A percentile compares a stretch with the other conserved stretches of the same genome.
Conservation (phyloP, 768 basidiomycete species). For the Leccinum pellstonianum region DNA sequence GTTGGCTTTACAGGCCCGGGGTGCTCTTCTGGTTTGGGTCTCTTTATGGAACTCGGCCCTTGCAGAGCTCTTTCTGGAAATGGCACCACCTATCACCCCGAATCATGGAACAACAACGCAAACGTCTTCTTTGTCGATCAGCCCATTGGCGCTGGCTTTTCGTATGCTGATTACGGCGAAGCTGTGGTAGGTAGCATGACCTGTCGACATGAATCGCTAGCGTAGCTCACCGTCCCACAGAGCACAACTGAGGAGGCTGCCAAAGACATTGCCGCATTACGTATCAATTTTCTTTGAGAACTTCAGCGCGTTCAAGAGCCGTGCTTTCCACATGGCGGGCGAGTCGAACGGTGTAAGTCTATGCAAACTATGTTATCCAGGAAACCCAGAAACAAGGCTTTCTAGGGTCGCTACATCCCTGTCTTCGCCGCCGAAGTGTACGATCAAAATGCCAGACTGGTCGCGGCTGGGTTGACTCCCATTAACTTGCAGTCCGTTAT, state of each 20-base stretch:
- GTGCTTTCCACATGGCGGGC: constrained; percentile 60
- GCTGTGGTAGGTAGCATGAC: constrained; percentile 32
- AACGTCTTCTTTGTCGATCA: constrained; percentile 49
- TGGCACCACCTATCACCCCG: constrained; percentile 51
- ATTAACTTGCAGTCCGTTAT: constrained; percentile 50
- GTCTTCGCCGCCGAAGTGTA: constrained; percentile 48
- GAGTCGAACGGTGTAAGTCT: constrained; percentile 51
- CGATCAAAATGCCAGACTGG: constrained; percentile 45
- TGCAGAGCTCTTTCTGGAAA: constrained; percentile 58
- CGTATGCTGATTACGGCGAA: constrained; percentile 44
- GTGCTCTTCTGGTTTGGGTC: constrained; percentile 57
- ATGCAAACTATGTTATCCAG: neutral
- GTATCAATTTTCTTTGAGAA: constrained; percentile 72
- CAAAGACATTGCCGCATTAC: constrained; percentile 65
- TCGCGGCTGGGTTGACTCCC: constrained; percentile 46
- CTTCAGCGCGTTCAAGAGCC: constrained; percentile 68
- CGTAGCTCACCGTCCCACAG: constrained; percentile 29
- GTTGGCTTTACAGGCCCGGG: constrained; percentile 39
- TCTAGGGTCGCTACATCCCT: constrained; percentile 52
- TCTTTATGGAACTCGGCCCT: constrained; percentile 76
- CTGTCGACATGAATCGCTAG: neutral
- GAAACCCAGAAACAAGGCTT: neutral
- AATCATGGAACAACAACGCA: constrained; percentile 69
- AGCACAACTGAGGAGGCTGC: constrained; percentile 67
- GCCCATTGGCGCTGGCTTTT: constrained; percentile 46